phyloP scores from a whole-genome alignment of 495 filamentous ascomycete species.

The Aspergillus cavernicola region DNA sequence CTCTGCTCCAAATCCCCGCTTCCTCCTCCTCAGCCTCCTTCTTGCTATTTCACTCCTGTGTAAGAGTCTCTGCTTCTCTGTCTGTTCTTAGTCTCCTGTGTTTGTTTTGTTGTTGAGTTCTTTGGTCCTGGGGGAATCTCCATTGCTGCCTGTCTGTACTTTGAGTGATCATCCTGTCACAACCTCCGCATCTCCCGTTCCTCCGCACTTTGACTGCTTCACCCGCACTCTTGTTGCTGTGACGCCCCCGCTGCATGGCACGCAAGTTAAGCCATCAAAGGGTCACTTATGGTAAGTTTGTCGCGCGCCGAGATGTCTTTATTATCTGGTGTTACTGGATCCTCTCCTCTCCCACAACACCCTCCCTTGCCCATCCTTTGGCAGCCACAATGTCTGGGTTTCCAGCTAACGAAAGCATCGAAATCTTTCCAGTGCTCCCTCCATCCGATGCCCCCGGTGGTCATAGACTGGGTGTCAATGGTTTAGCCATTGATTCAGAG shows the following conservation, averaged over 20 bases:
- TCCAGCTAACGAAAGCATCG: slow-evolving; percentile 14
- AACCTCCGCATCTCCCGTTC: slow-evolving; percentile 36
- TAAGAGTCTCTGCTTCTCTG: neutral
- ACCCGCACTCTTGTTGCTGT: slow-evolving; percentile 15
- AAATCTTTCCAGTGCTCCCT: slow-evolving; percentile 69
- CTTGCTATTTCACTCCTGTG: slow-evolving; percentile 11
- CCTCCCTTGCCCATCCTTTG: neutral
- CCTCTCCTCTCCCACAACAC: neutral
- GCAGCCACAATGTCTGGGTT: neutral
- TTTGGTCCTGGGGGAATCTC: neutral
- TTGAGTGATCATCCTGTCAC: slow-evolving; percentile 29
- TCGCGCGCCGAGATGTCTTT: neutral
- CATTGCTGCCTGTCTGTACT: no score
- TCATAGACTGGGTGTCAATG: slow-evolving; percentile 91
- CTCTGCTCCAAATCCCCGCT: slow-evolving; percentile 6
- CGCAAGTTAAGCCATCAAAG: slow-evolving; percentile 48
- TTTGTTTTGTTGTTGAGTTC: neutral
- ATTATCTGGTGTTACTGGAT: slow-evolving; percentile 58
- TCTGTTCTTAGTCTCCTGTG: neutral
- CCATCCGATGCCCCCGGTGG: slow-evolving; percentile 86
- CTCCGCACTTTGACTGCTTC: slow-evolving; percentile 19
- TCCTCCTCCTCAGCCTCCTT: slow-evolving; percentile 21
- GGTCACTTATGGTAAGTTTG: slow-evolving; percentile 44
- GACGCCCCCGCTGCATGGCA: slow-evolving; percentile 38
- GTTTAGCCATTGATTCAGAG: slow-evolving; percentile 78